Base-by-base conservation (phyloP, 2,329 filamentous ascomycete species). In the Ophiocordyceps camponoti-floridani region DNA sequence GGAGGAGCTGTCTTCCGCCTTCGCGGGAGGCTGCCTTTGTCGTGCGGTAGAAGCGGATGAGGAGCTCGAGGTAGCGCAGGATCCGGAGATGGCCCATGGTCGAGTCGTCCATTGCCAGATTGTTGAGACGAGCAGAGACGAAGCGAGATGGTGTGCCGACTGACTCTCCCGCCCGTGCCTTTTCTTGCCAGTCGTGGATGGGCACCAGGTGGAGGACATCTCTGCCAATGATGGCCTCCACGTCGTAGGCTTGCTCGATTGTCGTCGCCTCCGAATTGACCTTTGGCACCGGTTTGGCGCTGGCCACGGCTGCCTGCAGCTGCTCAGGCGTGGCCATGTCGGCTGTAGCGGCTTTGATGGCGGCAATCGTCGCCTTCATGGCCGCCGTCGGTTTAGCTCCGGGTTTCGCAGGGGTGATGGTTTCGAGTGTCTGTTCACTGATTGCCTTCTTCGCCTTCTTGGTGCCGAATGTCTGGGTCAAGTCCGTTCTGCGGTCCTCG, bases 401-500 rank as follows among this genome's bases (percentile, higher is more conserved):
- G 35, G 51, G 44, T 46, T 52, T 58, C 49, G 57, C 62, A 54
- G 59, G 58, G 40, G 62, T 63, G 52, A 89, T 85, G 16, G 82
- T 81, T 55, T 88, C 87, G 53, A 83, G 71, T 2, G 77, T 77
- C 50, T 74, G 69, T 46, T 79, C 73, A 27, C 72, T 69, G 52
- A 91, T 77, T 1, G 77, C 81, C 64, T 88, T 89, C 68, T 79
- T 82, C 19, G 84, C 82, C 63, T 88, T 89, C 66, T 84, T 87
- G 26, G 84, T 89, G 58, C 85, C 85, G 55, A 93, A 93, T 30
- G 81, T 77, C 53, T 83, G 72, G 38, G 82, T 83, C 12, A 93
- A 75, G 2, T 79, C 75, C 52, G 77, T 79, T 52, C 75, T 75
- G 56, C 74, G 73, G 27, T 80, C 73, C 53, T 72, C 64, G 54